Evolutionary conservation across 2,329 filamentous ascomycete genomes (phyloP).

Genomic region (Epichloe sp.): DNA sequence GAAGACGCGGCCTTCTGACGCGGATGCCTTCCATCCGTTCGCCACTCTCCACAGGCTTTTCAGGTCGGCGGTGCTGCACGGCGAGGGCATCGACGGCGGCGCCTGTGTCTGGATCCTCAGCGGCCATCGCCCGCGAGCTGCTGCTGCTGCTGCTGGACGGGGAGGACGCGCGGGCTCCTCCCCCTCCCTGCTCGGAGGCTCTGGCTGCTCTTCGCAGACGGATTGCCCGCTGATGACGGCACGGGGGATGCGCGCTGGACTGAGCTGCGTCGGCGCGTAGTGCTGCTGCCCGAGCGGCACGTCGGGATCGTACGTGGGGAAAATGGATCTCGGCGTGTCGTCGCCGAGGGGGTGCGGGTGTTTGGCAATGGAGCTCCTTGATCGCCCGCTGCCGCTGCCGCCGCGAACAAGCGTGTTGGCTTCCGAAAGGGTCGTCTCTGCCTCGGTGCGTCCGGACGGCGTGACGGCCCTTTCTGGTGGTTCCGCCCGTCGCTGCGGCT

Average conservation of each 20-base stretch:
- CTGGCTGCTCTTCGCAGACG: slow-evolving; percentile 27
- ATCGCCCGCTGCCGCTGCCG: slow-evolving; percentile 36
- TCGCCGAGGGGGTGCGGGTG: slow-evolving; percentile 33
- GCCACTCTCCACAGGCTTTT: slow-evolving; percentile 54
- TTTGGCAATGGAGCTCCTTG: slow-evolving; percentile 45
- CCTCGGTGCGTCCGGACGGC: slow-evolving; percentile 20
- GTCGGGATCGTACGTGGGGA: slow-evolving; percentile 59
- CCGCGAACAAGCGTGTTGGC: slow-evolving; percentile 37
- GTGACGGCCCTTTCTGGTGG: too few species aligned
- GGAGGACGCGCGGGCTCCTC: slow-evolving; percentile 4
- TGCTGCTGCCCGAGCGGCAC: slow-evolving; percentile 53
- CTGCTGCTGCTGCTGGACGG: slow-evolving; percentile 9
- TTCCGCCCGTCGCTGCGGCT: too few species aligned
- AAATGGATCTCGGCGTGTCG: slow-evolving; percentile 53
- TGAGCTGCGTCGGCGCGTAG: slow-evolving; percentile 56
- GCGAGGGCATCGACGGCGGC: slow-evolving; percentile 32
- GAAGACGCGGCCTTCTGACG: slow-evolving; percentile 44
- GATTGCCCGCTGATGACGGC: slow-evolving; percentile 53
- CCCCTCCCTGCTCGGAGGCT: not conserved
- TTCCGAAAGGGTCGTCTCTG: slow-evolving; percentile 37
- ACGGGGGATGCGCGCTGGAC: slow-evolving; percentile 49
- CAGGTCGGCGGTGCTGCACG: slow-evolving; percentile 47
- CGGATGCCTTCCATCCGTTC: slow-evolving; percentile 55
- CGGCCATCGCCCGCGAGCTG: slow-evolving; percentile 11
- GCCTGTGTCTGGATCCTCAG: slow-evolving; percentile 16